These are phyloP conservation scores for Botrytis hyacinthi DNA, from an alignment of 2,329 filamentous ascomycete species.

Conservation along the genomic window DNA sequence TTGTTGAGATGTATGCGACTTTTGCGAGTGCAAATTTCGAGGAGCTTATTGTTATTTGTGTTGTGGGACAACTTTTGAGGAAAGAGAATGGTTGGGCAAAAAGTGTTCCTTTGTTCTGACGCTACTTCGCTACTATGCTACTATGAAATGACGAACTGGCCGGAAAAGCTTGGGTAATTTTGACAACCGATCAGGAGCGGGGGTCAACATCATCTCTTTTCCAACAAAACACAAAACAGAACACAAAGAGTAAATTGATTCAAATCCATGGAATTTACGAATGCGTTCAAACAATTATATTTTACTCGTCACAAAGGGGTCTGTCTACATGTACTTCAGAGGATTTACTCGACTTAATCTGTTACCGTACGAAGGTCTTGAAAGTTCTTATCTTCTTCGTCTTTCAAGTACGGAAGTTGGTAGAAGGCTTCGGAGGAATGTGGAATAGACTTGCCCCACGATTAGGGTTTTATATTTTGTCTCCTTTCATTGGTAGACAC, in stretches of 20 bases:
- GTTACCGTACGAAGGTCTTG: neutral
- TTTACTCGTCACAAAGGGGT: neutral
- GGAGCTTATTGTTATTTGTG: constrained; percentile 17
- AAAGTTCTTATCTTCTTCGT: constrained; percentile 10
- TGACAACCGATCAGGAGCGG: constrained; percentile 13
- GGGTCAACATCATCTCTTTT: neutral
- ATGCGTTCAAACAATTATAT: neutral
- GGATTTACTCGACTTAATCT: neutral
- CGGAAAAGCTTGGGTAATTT: constrained; percentile 10
- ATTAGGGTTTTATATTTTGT: constrained; percentile 7
- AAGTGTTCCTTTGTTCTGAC: constrained; percentile 20
- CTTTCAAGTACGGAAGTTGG: neutral
- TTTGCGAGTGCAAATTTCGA: constrained; percentile 15
- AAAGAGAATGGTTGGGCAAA: constrained; percentile 12
- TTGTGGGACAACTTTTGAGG: constrained; percentile 8
- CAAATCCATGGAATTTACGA: neutral
- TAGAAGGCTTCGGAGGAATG: constrained; percentile 5
- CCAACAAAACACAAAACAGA: neutral
- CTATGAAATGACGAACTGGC: constrained; percentile 16
- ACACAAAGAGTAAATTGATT: constrained; percentile 6
- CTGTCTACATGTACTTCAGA: neutral
- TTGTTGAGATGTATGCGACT: neutral
- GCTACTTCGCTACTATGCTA: constrained; percentile 6
- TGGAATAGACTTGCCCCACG: neutral
- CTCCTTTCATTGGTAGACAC: constrained; percentile 5